phyloP scores from a whole-genome alignment of 2,329 filamentous ascomycete genomes.

The Talaromyces albobiverticillius region DNA sequence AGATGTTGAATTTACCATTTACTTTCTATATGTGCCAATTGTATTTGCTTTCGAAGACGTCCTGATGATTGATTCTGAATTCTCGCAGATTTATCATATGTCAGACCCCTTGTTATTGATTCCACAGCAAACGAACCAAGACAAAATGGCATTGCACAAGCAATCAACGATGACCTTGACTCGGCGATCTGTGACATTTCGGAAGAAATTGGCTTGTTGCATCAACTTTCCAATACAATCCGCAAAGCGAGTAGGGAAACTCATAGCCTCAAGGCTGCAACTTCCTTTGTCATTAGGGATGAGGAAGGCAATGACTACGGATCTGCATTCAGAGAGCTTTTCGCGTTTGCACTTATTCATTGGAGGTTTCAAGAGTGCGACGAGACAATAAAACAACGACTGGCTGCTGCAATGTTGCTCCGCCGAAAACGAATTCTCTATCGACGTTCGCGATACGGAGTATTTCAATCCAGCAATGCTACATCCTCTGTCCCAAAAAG shows the following conservation, averaged over 20 bases:
- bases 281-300: slow-evolving; percentile 4
- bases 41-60: neutral
- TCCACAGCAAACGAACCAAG: neutral
- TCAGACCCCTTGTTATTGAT: neutral
- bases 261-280: slow-evolving; percentile 9
- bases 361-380: slow-evolving; percentile 5
- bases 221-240: slow-evolving; percentile 10
- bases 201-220: slow-evolving; percentile 8
- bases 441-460: slow-evolving; percentile 3
- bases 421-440: slow-evolving; percentile 13
- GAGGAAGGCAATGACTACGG: slow-evolving; percentile 10
- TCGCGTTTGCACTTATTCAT: slow-evolving; percentile 3
- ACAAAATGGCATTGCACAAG: neutral
- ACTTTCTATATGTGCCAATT: neutral
- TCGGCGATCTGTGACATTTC: neutral
- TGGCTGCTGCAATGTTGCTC: slow-evolving; percentile 8
- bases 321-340: neutral
- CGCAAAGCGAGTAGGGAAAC: slow-evolving; percentile 12
- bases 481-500: too few species aligned
- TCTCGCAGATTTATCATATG: neutral
- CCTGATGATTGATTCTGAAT: neutral
- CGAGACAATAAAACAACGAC: neutral
- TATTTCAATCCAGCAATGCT: neutral
- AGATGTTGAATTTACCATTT: neutral
- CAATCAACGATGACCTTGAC: neutral